A percentile compares a stretch with the other conserved stretches of the same genome.
Evolutionary conservation across 176 grass and related monocot species (phyloP).

Genomic region (Neostapfia colusana): DNA sequence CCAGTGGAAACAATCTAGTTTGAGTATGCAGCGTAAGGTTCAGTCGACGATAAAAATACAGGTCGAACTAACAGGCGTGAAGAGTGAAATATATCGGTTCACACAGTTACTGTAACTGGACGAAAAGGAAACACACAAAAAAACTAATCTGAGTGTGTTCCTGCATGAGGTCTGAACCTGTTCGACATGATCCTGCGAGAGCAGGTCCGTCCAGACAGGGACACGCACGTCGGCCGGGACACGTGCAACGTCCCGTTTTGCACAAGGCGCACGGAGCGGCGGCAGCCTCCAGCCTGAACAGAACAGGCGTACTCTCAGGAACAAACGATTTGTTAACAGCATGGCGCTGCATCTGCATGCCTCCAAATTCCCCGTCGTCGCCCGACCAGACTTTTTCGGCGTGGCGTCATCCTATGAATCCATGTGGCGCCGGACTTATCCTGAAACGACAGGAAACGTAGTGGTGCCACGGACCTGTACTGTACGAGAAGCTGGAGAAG

Average conservation of each 20-base stretch:
- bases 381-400: slow-evolving; percentile 29
- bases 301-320: too few relatives aligned
- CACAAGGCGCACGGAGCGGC: too few relatives aligned
- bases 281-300: too few relatives aligned
- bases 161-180: background rate
- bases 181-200: background rate
- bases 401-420: slow-evolving; percentile 27
- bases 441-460: background rate
- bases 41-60: too few relatives aligned
- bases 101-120: background rate
- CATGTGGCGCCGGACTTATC: slow-evolving; percentile 41
- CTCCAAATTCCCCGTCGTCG: slow-evolving; percentile 40
- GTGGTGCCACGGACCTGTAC: background rate
- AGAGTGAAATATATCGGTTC: background rate
- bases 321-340: slow-evolving; percentile 27
- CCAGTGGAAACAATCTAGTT: too few relatives aligned
- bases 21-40: background rate
- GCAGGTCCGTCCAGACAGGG: too few relatives aligned
- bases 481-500: slow-evolving; percentile 99
- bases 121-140: too few relatives aligned
- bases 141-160: background rate
- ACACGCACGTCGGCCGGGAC: too few relatives aligned
- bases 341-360: background rate
- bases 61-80: background rate
- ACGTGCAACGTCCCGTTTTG: too few relatives aligned